Percentiles rank a stretch among this genome's conserved stretches.
Conservation (phyloP, 306 rosid genomes). For the Nissolia schottii region DNA sequence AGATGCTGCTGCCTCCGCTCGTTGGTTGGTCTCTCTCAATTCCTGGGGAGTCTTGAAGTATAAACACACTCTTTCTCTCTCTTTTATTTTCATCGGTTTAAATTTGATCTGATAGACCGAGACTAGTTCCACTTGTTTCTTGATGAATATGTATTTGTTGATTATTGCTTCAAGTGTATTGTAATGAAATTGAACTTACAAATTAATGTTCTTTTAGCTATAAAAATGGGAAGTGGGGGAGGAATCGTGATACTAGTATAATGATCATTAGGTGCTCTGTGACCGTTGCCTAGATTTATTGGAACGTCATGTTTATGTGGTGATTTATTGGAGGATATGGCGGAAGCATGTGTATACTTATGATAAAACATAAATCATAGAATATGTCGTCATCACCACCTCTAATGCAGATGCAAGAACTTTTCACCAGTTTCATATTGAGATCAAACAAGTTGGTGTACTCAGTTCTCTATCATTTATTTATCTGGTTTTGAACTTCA, state of each 20-base stretch:
- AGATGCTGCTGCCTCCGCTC: conserved; percentile 68
- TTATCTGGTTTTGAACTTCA: not conserved
- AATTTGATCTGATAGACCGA: not conserved
- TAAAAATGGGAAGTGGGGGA: not conserved
- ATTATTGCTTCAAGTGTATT: not conserved
- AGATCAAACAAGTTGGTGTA: not conserved
- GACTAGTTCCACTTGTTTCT: not conserved
- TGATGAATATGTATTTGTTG: not conserved
- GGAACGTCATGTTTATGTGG: not conserved
- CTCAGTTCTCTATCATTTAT: not conserved
- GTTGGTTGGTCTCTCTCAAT: conserved; percentile 73
- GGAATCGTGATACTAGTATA: not conserved
- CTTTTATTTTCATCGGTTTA: not conserved
- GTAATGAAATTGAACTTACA: not conserved
- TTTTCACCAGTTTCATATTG: not conserved
- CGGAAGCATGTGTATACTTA: not conserved
- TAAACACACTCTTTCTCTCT: not conserved
- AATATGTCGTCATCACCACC: not conserved
- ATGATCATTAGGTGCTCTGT: not conserved
- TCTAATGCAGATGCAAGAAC: not conserved
- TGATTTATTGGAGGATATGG: not conserved
- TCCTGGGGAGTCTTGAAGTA: conserved; percentile 83
- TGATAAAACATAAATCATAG: not conserved
- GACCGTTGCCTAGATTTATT: not conserved
- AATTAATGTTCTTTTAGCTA: not conserved